Conservation (phyloP, 2,329 filamentous ascomycete genomes). For the Leptosphaerulina australis region DNA sequence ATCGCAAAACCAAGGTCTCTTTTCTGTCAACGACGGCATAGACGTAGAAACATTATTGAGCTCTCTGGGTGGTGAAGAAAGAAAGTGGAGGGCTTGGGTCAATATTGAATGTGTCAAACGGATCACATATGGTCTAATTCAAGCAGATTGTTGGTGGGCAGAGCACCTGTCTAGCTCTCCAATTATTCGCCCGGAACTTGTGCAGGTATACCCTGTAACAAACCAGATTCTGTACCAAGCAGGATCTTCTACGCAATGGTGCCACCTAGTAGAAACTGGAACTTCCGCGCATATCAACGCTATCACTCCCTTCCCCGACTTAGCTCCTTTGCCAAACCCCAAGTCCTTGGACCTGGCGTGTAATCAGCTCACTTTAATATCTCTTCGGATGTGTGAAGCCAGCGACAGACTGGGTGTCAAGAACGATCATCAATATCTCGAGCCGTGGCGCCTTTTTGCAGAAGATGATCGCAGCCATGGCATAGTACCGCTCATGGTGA, state of each 20-base stretch:
- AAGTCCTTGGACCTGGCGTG: constrained; percentile 16
- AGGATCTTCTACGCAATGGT: constrained; percentile 44
- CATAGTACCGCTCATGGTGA: constrained; percentile 46
- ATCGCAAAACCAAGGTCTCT: constrained; percentile 58
- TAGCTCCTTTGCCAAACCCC: constrained; percentile 6
- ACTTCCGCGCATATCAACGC: constrained; percentile 37
- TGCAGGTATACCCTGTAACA: constrained; percentile 55
- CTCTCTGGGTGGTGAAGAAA: constrained; percentile 52
- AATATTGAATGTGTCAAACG: constrained; percentile 60
- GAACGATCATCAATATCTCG: constrained; percentile 37
- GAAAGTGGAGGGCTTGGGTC: constrained; percentile 60
- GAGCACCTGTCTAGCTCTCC: constrained; percentile 56
- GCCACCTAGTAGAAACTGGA: constrained; percentile 39
- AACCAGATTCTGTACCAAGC: constrained; percentile 55
- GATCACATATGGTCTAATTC: constrained; percentile 55
- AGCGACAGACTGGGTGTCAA: constrained; percentile 41
- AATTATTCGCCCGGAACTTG: constrained; percentile 54
- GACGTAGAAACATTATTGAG: constrained; percentile 51
- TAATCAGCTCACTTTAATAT: constrained; percentile 40
- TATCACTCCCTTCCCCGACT: constrained; percentile 37
- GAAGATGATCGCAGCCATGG: constrained; percentile 55
- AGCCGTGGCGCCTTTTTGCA: constrained; percentile 53
- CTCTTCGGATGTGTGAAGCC: constrained; percentile 43
- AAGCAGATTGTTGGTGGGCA: constrained; percentile 57
- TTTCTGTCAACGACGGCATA: constrained; percentile 53